These are phyloP conservation scores for Citrus inodora DNA, from an alignment of 345 rosid species.

Conservation along the genomic window DNA sequence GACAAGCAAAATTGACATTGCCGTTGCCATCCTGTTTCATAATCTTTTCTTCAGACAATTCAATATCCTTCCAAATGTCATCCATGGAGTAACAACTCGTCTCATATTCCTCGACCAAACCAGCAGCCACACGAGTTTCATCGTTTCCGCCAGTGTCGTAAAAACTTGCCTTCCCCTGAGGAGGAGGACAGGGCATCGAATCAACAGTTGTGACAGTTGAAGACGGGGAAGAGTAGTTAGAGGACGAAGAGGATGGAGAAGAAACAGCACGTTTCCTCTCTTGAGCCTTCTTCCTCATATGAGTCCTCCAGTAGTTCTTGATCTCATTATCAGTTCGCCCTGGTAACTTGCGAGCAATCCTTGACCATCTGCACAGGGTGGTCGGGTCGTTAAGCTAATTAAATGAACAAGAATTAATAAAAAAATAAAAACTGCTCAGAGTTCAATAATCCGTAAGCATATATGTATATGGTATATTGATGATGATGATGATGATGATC, in stretches of 20 bases:
- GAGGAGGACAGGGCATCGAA: slow-evolving; percentile 33
- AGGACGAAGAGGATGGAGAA: slow-evolving; percentile 50
- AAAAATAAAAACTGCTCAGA: not conserved
- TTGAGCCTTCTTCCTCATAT: slow-evolving; percentile 85
- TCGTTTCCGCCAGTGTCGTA: slow-evolving; percentile 74
- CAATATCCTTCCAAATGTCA: slow-evolving; percentile 90
- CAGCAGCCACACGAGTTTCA: not conserved
- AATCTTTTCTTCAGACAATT: slow-evolving; percentile 41
- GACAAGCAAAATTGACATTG: slow-evolving; percentile 40
- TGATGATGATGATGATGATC: not conserved
- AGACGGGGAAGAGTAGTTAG: slow-evolving; percentile 47
- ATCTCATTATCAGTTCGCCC: slow-evolving; percentile 97
- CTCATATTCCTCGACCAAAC: slow-evolving; percentile 37
- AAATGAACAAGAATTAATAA: not conserved
- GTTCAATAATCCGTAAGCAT: not conserved
- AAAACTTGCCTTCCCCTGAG: slow-evolving; percentile 58
- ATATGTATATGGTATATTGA: not conserved
- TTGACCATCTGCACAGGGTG: slow-evolving; percentile 73
- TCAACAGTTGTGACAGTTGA: slow-evolving; percentile 49
- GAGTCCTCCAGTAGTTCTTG: slow-evolving; percentile 96
- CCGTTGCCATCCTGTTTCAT: slow-evolving; percentile 51
- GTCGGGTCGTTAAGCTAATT: not conserved
- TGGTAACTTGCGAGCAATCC: slow-evolving; percentile 86
- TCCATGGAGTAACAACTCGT: slow-evolving; percentile 58
- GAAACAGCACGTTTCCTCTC: slow-evolving; percentile 45